Evolutionary conservation across 257 asterid genomes (phyloP), one percentile per base, ranked within the genome.

Genomic region (Oldenlandia corymbosa): DNA sequence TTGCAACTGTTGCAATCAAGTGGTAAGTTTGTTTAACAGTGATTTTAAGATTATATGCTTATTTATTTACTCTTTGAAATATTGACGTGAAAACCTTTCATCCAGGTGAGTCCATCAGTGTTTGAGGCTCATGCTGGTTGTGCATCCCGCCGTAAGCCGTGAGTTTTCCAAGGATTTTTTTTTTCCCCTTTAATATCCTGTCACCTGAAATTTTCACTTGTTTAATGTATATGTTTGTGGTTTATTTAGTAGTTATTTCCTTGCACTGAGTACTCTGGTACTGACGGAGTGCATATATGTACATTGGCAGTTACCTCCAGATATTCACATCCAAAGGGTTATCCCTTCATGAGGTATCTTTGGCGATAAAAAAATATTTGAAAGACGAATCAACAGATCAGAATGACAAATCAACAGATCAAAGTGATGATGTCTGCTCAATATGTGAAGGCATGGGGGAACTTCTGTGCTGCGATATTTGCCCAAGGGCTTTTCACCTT

Each of bases 61-160:
- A 10, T 32, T 54, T 28, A 28, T 54, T 54, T 5, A 54, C 41
- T 20, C 32, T 0, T 54, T 51, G 63, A 20, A 66, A 52, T 73
- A 68, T 63, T 84, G 65, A 58, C 57, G 23, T 30, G 71, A 52
- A 64, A 59, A 28, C 54, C 66, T 43, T 60, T 27, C 64, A 41
- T 52, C 77, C 82, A 93, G 97, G 94, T 93, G 70, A 93, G 97
- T 69, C 91, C 99, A 28, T 93, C 99, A 8, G 80, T 71, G 70
- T 93, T 93, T 78, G 99, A 93, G 84, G 82, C 82, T 48, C 99
- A 90, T 90, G 99, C 99, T 62, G 99, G 96, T 64, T 84, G 71
- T 68, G 79, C 88, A 73, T 79, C 97, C 20, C 94, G 95, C 24
- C 84, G 96, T 61, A 93, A 90, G 78, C 99, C 97, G 99, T 90